Conservation (phyloP, 805 yeast genomes). For the Teunomyces atbi region DNA sequence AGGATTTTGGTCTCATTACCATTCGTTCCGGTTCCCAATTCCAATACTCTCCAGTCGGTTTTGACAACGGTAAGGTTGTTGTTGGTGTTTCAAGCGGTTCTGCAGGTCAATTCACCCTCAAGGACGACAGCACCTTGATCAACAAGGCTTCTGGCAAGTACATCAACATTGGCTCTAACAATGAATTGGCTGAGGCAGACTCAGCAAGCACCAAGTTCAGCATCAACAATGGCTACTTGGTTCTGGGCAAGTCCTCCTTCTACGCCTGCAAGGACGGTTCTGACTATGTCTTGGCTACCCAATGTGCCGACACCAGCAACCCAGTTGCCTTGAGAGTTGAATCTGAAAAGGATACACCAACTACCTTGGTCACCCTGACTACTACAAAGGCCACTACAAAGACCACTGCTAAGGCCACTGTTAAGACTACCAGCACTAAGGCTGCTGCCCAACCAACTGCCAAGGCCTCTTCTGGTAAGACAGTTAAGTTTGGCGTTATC, state of each 20-base stretch:
- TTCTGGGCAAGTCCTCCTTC: conserved; percentile 8
- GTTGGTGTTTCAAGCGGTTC: conserved; percentile 11
- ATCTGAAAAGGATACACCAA: conserved; percentile 1
- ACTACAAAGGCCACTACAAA: conserved; percentile 7
- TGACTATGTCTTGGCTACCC: conserved; percentile 6
- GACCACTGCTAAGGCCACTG: conserved; percentile 6
- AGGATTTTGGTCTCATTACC: conserved; percentile 17
- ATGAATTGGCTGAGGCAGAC: conserved; percentile 6
- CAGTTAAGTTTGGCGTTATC: conserved; percentile 16
- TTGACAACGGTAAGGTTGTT: conserved; percentile 8
- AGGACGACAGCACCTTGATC: conserved; percentile 22
- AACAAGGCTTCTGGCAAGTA: conserved; percentile 17
- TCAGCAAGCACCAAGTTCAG: conserved; percentile 9
- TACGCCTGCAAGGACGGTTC: conserved; percentile 10
- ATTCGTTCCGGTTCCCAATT: conserved; percentile 26
- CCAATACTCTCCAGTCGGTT: conserved; percentile 17
- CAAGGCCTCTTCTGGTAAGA: conserved; percentile 7
- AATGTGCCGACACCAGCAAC: conserved; percentile 10
- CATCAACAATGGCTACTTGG: conserved; percentile 14
- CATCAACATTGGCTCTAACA: conserved; percentile 11
- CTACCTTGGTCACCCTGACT: conserved; percentile 1
- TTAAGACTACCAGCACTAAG: conserved; percentile 6
- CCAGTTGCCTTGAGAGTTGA: conserved; percentile 9
- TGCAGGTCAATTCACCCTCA: conserved; percentile 18
- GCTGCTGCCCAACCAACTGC: conserved; percentile 8